Base-by-base conservation (phyloP, 495 filamentous ascomycete species). In the Polyplosphaeria fusca region DNA sequence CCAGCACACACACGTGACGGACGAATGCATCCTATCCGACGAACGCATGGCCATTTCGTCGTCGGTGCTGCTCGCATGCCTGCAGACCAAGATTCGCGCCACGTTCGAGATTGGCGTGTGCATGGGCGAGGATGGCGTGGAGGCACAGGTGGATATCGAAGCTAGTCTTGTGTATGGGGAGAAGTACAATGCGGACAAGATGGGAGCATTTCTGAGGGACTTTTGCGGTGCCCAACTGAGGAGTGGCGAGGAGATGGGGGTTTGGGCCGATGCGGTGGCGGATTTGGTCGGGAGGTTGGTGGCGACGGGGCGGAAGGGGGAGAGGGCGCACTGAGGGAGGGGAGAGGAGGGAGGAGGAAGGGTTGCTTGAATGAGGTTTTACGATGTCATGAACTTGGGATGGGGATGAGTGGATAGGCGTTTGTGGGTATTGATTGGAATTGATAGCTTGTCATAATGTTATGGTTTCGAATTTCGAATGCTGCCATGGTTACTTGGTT, bases 91-190 rank as follows among this genome's bases (percentile, higher is more conserved):
- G 64, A 75, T 89, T 0, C 75, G 80, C 53, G 73, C 83, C 0
- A 60, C 53, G 4, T 74, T 88, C 28, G 73, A 76, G 22, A 45
- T 84, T 30, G 73, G 71, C n/a, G 73, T 81, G n/a, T 67, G 63
- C 0, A 68, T 80, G 47, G 52, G 52, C 18, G 32, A 40, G 13
- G 52, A 59, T 22, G 74, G 75, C 24, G 55, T 76, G 26, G 64
- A 68, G 9, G 59, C 73, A 1, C 47, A 63, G 16, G 67, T 76
- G 2, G 63, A 53, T 26, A 49, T 68, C 0, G 71, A 67, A 28
- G 84, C 77, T 1, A 70, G 67, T 46, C 79, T 87, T 2, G 75
- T 82, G 5, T 89, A 89, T 68, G 86, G 86, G 0, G 84, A 88
- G 65, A 71, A 70, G 50, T 85, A 86, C 58, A 82, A 82, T 44